Evolutionary conservation across 176 grass and related monocot genomes (phyloP).

Genomic region (Cenchrus purpureus): DNA sequence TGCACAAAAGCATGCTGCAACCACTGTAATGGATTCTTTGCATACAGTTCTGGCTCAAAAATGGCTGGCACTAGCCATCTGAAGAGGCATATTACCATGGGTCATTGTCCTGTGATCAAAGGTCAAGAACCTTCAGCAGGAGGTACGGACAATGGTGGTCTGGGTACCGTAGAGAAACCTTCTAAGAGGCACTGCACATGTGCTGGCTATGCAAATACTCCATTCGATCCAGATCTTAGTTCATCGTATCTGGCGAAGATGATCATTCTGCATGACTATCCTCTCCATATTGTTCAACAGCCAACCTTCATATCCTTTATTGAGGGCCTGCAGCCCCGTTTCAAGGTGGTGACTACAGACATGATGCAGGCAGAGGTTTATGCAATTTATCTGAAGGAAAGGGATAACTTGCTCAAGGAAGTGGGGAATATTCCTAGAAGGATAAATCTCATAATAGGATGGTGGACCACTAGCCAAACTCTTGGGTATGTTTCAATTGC

Average conservation of each 20-base stretch:
- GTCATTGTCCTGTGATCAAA: conserved; percentile 55
- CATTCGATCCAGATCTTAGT: conserved; percentile 45
- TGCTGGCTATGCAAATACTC: conserved; percentile 37
- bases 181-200: conserved; percentile 43
- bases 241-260: conserved; percentile 55
- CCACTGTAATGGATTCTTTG: not conserved
- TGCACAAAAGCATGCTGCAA: not conserved
- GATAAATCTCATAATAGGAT: conserved; percentile 46
- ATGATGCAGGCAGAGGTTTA: conserved; percentile 44
- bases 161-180: not conserved
- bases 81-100: conserved; percentile 16
- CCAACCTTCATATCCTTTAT: conserved; percentile 50
- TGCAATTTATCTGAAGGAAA: conserved; percentile 50
- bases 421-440: conserved; percentile 51
- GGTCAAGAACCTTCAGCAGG: conserved; percentile 19
- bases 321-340: conserved; percentile 54
- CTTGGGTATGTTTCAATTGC: conserved; percentile 55
- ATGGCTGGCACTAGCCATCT: not conserved
- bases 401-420: conserved; percentile 37
- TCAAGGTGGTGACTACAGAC: conserved; percentile 37
- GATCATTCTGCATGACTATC: conserved; percentile 65
- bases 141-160: conserved; percentile 21
- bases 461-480: conserved; percentile 59
- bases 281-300: conserved; percentile 57
- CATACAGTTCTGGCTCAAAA: conserved; percentile 2